phyloP scores from a whole-genome alignment of 169 alveolate species.

The Eimeria maxima region DNA sequence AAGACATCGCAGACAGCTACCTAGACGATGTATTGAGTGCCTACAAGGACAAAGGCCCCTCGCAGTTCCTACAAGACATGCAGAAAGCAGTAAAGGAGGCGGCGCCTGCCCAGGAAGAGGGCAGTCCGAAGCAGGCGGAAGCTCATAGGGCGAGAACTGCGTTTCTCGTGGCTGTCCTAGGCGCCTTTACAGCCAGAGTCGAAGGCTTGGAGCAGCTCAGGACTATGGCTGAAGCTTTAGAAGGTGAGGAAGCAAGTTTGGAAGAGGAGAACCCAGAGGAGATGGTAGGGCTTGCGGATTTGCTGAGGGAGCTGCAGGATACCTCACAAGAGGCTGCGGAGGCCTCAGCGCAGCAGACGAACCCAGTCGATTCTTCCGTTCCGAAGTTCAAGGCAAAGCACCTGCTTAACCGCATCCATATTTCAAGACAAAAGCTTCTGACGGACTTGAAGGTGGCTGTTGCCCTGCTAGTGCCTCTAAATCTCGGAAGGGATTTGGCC shows the following conservation, averaged over 20 bases:
- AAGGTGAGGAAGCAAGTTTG: not conserved
- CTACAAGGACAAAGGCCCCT: not conserved
- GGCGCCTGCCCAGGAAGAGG: not conserved
- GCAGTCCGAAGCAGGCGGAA: not conserved
- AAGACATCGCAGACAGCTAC: not conserved
- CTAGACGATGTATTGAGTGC: not conserved
- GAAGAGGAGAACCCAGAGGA: not conserved
- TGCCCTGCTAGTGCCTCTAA: not conserved
- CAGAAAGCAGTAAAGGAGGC: not conserved
- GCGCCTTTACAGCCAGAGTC: not conserved
- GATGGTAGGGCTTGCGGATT: not conserved
- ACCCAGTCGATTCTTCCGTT: not conserved
- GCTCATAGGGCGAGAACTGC: not conserved
- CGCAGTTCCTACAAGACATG: not conserved
- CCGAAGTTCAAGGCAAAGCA: not conserved
- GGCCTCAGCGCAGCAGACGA: not conserved
- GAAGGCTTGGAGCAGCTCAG: not conserved
- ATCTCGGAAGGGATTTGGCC: not conserved
- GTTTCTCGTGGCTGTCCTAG: not conserved
- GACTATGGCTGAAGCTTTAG: not conserved
- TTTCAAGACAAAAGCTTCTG: not conserved
- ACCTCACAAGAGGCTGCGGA: not conserved
- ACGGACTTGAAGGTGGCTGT: not conserved
- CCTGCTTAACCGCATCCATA: not conserved
- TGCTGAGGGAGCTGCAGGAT: not conserved